Conservation (phyloP, 306 rosid genomes). For the Vigna unguiculata region DNA sequence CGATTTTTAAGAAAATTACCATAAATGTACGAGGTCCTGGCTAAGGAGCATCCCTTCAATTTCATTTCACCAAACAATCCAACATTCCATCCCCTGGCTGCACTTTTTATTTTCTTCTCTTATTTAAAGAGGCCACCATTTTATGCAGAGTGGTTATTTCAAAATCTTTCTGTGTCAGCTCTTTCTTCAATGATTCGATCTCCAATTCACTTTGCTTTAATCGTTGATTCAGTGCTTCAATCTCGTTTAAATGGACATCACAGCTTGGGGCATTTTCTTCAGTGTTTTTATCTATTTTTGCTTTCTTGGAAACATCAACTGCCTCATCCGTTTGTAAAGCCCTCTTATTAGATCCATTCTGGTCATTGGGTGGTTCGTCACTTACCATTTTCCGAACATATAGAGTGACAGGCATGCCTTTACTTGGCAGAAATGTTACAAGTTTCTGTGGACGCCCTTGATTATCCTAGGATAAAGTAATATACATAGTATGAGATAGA, state of each 20-base stretch:
- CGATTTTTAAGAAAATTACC: neutral
- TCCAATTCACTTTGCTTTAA: conserved; percentile 51
- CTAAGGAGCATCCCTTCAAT: neutral
- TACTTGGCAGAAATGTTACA: conserved; percentile 42
- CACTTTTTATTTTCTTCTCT: neutral
- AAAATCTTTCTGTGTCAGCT: conserved; percentile 58
- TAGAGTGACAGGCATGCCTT: conserved; percentile 46
- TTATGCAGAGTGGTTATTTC: conserved; percentile 54
- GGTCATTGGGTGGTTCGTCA: conserved; percentile 25
- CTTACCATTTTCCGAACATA: conserved; percentile 62
- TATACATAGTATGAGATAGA: conserved; percentile 6
- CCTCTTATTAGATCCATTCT: conserved; percentile 58
- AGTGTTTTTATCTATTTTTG: conserved; percentile 51
- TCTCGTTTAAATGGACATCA: conserved; percentile 47
- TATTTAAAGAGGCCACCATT: conserved; percentile 40
- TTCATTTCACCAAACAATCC: conserved; percentile 16
- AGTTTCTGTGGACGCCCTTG: conserved; percentile 70
- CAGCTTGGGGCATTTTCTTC: conserved; percentile 43
- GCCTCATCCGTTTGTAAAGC: conserved; percentile 54
- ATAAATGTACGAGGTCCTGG: neutral
- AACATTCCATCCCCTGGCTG: neutral
- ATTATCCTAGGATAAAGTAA: conserved; percentile 62
- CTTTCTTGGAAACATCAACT: conserved; percentile 51
- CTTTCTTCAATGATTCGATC: conserved; percentile 55
- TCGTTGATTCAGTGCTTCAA: conserved; percentile 51